Evolutionary conservation across 1,139 yeast genomes (phyloP), one percentile per base, ranked within the genome.

Genomic region (Blastobotrys raffinosifermentans): DNA sequence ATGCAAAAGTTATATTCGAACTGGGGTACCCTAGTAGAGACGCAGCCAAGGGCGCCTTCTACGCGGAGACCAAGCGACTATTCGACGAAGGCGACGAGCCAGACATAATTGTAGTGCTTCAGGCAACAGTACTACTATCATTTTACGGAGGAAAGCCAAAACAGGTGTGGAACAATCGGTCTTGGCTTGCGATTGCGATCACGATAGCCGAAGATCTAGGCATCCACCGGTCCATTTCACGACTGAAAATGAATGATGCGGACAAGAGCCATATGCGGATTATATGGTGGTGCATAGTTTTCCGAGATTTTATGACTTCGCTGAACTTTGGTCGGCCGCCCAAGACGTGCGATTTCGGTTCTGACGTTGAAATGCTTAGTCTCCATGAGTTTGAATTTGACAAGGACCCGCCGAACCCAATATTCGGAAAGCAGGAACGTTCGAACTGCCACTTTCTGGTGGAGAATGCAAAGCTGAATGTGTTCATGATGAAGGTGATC

Each of bases 311-410:
- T 18, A 43, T 41, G 46, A 33, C 46, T 1, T 39, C 47, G 1
- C 19, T 42, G 15, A 42, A 41, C 2, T 19, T 43, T 22, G 47
- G 47, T 5, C 39, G 47, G 23, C 47, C 47, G 2, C 45, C 37
- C 15, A 41, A 36, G 29, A 40, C 42, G n/a, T 38, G 37, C 11
- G 25, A 26, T 8, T 31, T 32, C 21, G 26, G 38, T 6, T 43
- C 46, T 32, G 47, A 43, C 17, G 45, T 42, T 4, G 45, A 41
- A 10, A 23, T 32, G 4, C 29, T 43, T 8, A 31, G 18, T 4
- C 15, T 43, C 14, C 43, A 38, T 4, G 47, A 43, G 18, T 40
- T 41, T 26, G 35, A 16, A 2, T 31, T 33, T 7, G 47, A 43
- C 31, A 19, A 29, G 15, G 43, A 39, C 18, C 40, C 45, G 3